phyloP scores from a whole-genome alignment of 2,329 filamentous ascomycete genomes.

The Penicillium sp. region DNA sequence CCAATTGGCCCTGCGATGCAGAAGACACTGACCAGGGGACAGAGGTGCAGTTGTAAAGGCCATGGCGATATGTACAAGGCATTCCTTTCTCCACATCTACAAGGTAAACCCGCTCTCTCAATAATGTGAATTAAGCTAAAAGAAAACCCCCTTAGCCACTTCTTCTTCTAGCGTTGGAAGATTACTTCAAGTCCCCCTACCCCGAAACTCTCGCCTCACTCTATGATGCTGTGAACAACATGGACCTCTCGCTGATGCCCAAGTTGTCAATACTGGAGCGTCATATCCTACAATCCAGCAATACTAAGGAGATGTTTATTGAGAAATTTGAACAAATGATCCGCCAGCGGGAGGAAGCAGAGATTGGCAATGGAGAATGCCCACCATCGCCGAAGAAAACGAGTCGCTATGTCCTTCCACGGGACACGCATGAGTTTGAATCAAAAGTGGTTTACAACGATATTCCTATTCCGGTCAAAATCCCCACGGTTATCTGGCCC shows the following conservation, averaged over 20 bases:
- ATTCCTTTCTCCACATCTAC: constrained; percentile 98
- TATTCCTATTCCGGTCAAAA: constrained; percentile 93
- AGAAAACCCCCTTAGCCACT: constrained; percentile 61
- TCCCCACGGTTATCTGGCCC: constrained; percentile 87
- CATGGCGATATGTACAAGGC: constrained; percentile 97
- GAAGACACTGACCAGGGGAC: constrained; percentile 14
- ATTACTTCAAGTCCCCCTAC: constrained; percentile 91
- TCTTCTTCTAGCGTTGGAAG: constrained; percentile 83
- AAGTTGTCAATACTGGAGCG: constrained; percentile 78
- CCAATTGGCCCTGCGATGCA: neutral
- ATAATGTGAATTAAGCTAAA: constrained; percentile 7
- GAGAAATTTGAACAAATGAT: constrained; percentile 98
- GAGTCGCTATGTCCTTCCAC: constrained; percentile 69
- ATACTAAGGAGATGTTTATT: constrained; percentile 93
- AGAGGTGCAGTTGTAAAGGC: constrained; percentile 94
- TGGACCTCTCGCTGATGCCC: constrained; percentile 95
- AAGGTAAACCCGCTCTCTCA: constrained; percentile 58
- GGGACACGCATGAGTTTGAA: constrained; percentile 97
- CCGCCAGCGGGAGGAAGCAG: constrained; percentile 67
- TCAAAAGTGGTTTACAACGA: constrained; percentile 94
- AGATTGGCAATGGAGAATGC: constrained; percentile 31
- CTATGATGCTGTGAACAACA: constrained; percentile 89
- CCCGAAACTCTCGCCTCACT: constrained; percentile 83
- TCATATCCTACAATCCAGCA: constrained; percentile 80
- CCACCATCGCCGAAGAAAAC: constrained; percentile 55